Evolutionary conservation across 768 basidiomycete genomes (phyloP), one percentile per base, ranked within the genome.

Genomic region (Mycena alexandri): DNA sequence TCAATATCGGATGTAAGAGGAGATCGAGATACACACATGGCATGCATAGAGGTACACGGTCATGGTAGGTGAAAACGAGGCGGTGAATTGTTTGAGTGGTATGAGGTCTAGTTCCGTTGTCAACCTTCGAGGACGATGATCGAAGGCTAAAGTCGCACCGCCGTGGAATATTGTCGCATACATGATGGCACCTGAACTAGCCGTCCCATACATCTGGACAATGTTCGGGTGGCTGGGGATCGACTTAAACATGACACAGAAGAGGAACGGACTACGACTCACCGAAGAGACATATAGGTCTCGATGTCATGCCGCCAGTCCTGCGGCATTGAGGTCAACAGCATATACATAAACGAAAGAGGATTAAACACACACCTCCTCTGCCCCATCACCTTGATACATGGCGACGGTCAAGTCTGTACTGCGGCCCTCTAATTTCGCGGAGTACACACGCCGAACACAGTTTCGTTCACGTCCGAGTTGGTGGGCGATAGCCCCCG

Each of bases 371-470:
- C 36, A 10, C 25, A 54, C 53, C 53, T 54, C 34, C n/a, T 21
- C 54, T 22, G 54, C 54, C 3, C 38, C 54, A 16, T 22, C 14
- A 0, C 54, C 54, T 24, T 55, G 36, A 24, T 55, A 55, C 38
- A 42, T 14, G 14, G 54, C 54, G 2, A 55, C 54, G 0, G 54
- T 55, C n/a, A 42, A 9, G 14, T 9, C 19, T 13, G 24, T 13
- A 9, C 25, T 55, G 41, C 19, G 36, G 38, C 38, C 36, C 0
- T 9, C 7, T 10, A 55, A 3, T 41, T 7, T 38, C 1, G 38
- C 54, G 13, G 54, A 55, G 17, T 55, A 55, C 22, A 55, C 21
- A 5, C 54, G 54, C 0, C 54, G 54, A 38, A 36, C 53, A 36
- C 29, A 1, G 2, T 14, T 14, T 2, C n/a, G n/a, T n/a, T n/a